Evolutionary conservation across 805 yeast species (phyloP), one percentile per base, ranked within the genome.

Genomic region (Martiniozyma abietophila): DNA sequence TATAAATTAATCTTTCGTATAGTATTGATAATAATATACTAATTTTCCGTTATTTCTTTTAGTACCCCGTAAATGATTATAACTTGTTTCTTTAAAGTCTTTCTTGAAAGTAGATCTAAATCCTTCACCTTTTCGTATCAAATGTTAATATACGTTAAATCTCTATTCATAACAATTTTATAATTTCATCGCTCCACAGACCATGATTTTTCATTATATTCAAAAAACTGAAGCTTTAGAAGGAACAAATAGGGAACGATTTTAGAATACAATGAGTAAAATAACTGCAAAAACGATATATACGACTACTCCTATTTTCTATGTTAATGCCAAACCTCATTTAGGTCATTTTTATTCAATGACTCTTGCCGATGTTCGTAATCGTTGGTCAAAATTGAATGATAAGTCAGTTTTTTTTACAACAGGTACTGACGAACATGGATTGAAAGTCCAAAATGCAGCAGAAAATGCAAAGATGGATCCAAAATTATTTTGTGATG

Each of bases 381-480:
- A 67, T 41, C 64, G 96, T 43, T 89, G 95, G 95, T 71, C 70
- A 24, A 47, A 48, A 12, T 57, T 79, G 22, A 53, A 57, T 8
- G 58, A 56, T 0, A 58, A 68, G 2, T 51, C 59, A 4, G 56
- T 71, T 0, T 69, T 61, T 40, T 69, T 88, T 49, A 71, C 83
- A 6, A 92, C 97, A 0, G 98, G 98, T 1, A 88, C 96, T 0
- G 98, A 92, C 54, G 98, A 92, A 56, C 98, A 92, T 54, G 98
- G 98, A 0, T 59, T 86, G 35, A 92, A 92, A 61, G 89, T 89
- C 20, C 94, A 84, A 47, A 65, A 71, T n/a, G 96, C 94, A 0
- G 94, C 96, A 0, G 63, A 61, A 20, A 64, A 62, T 38, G 67
- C 64, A 9, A 49, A 50, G 0, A 51, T 55, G n/a, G 59, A 60